Conservation (phyloP, 805 yeast genomes). For the Clavispora phyllophila region DNA sequence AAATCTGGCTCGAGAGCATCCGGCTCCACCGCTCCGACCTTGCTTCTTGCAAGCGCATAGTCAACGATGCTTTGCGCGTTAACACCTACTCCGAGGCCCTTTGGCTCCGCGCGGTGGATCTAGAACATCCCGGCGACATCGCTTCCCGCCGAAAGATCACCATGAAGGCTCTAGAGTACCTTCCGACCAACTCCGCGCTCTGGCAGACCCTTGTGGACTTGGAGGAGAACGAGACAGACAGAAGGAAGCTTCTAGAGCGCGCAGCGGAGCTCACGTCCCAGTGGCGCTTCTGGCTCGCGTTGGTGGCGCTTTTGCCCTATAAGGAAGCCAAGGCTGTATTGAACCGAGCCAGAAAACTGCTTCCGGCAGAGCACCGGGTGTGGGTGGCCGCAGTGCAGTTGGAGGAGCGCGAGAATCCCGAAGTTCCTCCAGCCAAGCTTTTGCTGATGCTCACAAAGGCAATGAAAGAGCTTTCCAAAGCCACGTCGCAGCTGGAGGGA, state of each 20-base stretch:
- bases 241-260: conserved; percentile 49
- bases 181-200: conserved; percentile 53
- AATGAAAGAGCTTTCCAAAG: conserved; percentile 30
- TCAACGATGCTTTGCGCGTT: conserved; percentile 58
- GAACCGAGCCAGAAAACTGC: conserved; percentile 54
- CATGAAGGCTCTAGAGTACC: conserved; percentile 63
- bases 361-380: conserved; percentile 23
- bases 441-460: conserved; percentile 47
- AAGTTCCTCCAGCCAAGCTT: conserved; percentile 41
- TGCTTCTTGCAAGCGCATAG: conserved; percentile 49
- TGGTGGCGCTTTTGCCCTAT: conserved; percentile 43
- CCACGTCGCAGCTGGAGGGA: not conserved
- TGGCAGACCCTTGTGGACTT: conserved; percentile 65
- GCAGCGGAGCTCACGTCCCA: conserved; percentile 67
- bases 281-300: conserved; percentile 59
- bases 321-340: conserved; percentile 50
- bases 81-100: conserved; percentile 53
- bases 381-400: conserved; percentile 70
- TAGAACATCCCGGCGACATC: conserved; percentile 50
- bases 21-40: conserved; percentile 49
- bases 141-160: conserved; percentile 52
- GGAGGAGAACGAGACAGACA: conserved; percentile 51
- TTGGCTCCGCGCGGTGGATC: conserved; percentile 68
- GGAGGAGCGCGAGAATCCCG: conserved; percentile 50
- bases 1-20: conserved; percentile 78